These are phyloP conservation scores for Boletus sp. DNA, from an alignment of 768 basidiomycete genomes.

Conservation along the genomic window DNA sequence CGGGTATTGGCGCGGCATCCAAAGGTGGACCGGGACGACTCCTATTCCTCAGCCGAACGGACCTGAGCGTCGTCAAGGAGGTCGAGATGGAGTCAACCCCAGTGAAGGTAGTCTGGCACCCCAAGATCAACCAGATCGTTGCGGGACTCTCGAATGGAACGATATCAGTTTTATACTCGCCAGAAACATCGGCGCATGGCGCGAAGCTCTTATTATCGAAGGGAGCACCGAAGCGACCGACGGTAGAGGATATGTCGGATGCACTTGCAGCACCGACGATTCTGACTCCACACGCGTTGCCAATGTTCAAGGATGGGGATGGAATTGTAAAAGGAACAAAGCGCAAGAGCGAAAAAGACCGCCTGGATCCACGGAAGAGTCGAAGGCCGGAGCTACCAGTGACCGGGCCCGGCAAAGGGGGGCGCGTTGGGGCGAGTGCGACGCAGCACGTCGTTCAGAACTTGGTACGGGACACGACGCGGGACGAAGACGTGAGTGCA, in stretches of 20 bases:
- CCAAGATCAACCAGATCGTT: conserved; percentile 95
- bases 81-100: conserved; percentile 74
- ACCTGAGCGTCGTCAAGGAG: conserved; percentile 63
- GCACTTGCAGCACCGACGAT: conserved; percentile 84
- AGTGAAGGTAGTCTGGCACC: conserved; percentile 91
- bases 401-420: conserved; percentile 88
- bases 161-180: conserved; percentile 90
- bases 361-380: conserved; percentile 88
- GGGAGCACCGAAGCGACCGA: conserved; percentile 77
- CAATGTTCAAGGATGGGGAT: conserved; percentile 85
- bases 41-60: conserved; percentile 68
- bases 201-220: conserved; percentile 87
- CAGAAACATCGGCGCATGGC: conserved; percentile 83
- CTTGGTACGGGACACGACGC: conserved; percentile 83
- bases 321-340: conserved; percentile 71
- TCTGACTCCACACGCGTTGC: conserved; percentile 85
- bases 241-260: conserved; percentile 86
- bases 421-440: conserved; percentile 93
- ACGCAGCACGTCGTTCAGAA: conserved; percentile 97
- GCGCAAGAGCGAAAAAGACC: conserved; percentile 85
- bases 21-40: conserved; percentile 71
- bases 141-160: conserved; percentile 84
- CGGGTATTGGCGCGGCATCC: conserved; percentile 68
- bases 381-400: conserved; percentile 90
- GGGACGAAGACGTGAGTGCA: conserved; percentile 90